These are phyloP conservation scores for Flueggea neowawraea DNA, from an alignment of 441 rosid species.

Conservation along the genomic window DNA sequence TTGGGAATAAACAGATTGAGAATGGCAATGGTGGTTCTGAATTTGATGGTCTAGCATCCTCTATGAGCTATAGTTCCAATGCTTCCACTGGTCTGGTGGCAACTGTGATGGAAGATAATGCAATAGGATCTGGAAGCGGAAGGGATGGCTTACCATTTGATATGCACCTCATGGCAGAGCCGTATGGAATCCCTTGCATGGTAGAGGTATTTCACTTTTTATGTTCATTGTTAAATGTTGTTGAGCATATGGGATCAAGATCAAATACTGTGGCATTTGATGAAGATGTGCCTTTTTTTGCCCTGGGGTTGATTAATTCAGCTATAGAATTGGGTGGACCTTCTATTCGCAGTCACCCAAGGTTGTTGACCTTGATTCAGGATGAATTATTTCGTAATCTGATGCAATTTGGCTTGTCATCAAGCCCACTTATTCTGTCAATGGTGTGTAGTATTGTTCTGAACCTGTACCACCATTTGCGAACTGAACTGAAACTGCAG, in stretches of 20 bases:
- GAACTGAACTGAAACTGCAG: constrained; percentile 74
- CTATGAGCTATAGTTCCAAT: constrained; percentile 36
- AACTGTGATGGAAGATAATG: constrained; percentile 39
- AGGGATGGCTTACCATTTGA: constrained; percentile 40
- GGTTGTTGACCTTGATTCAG: constrained; percentile 65
- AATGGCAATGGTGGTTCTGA: constrained; percentile 49
- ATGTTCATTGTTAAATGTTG: constrained; percentile 67
- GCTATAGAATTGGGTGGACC: constrained; percentile 80
- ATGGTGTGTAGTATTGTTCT: constrained; percentile 81
- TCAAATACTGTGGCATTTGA: constrained; percentile 78
- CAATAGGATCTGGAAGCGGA: constrained; percentile 31
- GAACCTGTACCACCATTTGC: constrained; percentile 73
- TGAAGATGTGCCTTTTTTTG: constrained; percentile 89
- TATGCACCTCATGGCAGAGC: constrained; percentile 54
- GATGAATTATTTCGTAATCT: constrained; percentile 78
- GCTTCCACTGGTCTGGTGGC: constrained; percentile 35
- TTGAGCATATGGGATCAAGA: constrained; percentile 62
- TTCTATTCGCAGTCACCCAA: constrained; percentile 60
- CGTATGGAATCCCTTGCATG: constrained; percentile 88
- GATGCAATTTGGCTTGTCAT: constrained; percentile 86
- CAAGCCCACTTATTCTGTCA: constrained; percentile 88
- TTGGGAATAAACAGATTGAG: constrained; percentile 50
- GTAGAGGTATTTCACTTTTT: constrained; percentile 85
- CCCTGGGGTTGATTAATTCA: constrained; percentile 83
- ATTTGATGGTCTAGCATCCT: constrained; percentile 43